These are phyloP conservation scores for Chlamydomonas eustigma DNA, from an alignment of 139 green algal genomes.

Conservation along the genomic window DNA sequence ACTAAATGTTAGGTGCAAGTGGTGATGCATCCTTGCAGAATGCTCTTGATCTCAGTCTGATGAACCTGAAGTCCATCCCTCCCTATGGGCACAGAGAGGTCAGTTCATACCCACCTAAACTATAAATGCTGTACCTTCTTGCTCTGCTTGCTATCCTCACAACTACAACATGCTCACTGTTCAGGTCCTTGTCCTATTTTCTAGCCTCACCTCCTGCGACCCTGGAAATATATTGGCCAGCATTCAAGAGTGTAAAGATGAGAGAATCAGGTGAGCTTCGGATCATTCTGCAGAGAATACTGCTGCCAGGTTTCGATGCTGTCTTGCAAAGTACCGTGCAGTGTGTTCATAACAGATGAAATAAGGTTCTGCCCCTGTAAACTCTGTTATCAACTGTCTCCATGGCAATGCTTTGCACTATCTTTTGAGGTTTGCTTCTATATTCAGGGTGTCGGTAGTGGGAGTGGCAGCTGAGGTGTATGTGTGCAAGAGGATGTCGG, in stretches of 20 bases:
- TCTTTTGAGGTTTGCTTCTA: too few relatives aligned
- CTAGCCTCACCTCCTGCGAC: slow-evolving; percentile 84
- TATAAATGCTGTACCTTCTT: background rate
- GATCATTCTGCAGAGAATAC: too few relatives aligned
- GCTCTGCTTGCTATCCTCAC: background rate
- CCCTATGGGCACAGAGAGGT: slow-evolving; percentile 76
- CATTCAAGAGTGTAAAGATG: slow-evolving; percentile 44
- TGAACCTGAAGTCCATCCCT: slow-evolving; percentile 61
- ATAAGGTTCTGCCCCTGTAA: too few relatives aligned
- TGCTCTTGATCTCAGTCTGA: slow-evolving; percentile 63
- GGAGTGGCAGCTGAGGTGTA: slow-evolving; percentile 65
- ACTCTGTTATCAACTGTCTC: too few relatives aligned
- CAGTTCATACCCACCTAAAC: background rate
- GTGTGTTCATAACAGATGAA: too few relatives aligned
- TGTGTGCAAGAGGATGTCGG: slow-evolving; percentile 63
- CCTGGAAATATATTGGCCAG: slow-evolving; percentile 78
- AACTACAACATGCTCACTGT: background rate
- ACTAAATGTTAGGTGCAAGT: slow-evolving; percentile 23
- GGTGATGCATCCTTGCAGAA: slow-evolving; percentile 85
- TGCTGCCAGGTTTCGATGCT: too few relatives aligned
- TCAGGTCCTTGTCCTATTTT: slow-evolving; percentile 83
- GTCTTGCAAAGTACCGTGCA: too few relatives aligned
- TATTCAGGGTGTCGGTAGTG: slow-evolving; percentile 47
- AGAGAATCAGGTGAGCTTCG: background rate
- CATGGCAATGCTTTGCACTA: too few relatives aligned